phyloP scores from a whole-genome alignment of 768 basidiomycete genomes.

The Coprinopsis strossmayeri region DNA sequence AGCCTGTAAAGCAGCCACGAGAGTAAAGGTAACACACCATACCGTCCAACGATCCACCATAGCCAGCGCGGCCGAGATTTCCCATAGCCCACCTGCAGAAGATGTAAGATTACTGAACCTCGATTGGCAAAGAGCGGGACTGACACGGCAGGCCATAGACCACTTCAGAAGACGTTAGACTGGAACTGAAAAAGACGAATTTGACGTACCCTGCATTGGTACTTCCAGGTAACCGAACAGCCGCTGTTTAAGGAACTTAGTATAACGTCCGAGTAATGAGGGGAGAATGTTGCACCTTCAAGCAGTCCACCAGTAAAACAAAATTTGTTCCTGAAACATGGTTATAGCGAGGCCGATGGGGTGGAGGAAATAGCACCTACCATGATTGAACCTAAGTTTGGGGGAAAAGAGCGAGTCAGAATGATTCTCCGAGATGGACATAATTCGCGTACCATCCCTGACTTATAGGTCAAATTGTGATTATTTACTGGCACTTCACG shows the following conservation, averaged over 20 bases:
- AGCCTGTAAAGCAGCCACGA: background rate
- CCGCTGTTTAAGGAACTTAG: slow-evolving; percentile 14
- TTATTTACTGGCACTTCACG: slow-evolving; percentile 31
- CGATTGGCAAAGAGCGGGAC: slow-evolving; percentile 9
- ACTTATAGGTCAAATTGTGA: slow-evolving; percentile 67
- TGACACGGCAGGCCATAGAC: slow-evolving; percentile 32
- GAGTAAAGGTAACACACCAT: slow-evolving; percentile 33
- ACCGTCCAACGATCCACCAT: slow-evolving; percentile 64
- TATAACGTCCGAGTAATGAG: slow-evolving; percentile 1
- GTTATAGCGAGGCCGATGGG: no score
- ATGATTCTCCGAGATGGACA: no score
- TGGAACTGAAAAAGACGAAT: background rate
- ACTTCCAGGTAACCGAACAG: slow-evolving; percentile 22
- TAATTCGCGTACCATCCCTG: slow-evolving; percentile 41
- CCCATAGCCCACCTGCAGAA: slow-evolving; percentile 41
- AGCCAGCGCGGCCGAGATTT: slow-evolving; percentile 65
- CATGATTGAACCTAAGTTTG: slow-evolving; percentile 31
- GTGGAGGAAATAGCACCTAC: slow-evolving; percentile 12
- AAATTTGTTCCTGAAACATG: slow-evolving; percentile 45
- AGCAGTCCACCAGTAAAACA: slow-evolving; percentile 79
- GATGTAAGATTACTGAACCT: slow-evolving; percentile 5
- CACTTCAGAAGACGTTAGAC: slow-evolving; percentile 12
- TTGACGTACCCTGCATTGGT: slow-evolving; percentile 17
- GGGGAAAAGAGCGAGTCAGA: background rate
- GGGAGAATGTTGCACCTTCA: slow-evolving; percentile 27